Base-by-base conservation (phyloP, 1,284 basidiomycete genomes). In the Phellinidium pouzarii region DNA sequence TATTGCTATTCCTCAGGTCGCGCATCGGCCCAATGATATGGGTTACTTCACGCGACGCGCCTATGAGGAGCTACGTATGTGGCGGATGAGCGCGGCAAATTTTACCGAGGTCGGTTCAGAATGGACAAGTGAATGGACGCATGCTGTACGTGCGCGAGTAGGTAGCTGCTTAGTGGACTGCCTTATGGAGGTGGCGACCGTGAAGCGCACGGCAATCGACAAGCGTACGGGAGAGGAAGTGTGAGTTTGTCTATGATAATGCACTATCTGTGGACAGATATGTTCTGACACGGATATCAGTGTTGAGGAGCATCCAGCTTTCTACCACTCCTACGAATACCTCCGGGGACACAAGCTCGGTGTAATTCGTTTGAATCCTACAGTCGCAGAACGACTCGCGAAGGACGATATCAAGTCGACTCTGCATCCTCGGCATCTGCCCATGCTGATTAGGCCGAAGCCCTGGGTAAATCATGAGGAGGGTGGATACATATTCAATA, bases 251-350 rank as follows among this genome's bases (percentile, higher is more conserved):
- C 52, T 51, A 34, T 27, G 40, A 5, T 44, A 25, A 48, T 31
- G 54, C 23, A 19, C 27, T 12, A 19, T 27, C 4, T 17, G 0
- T 38, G 14, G 26, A 45, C 47, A 58, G 6, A 3, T 14, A 11
- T 34, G 9, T 34, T 31, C 37, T 50, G 19, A 34, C 25, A 19
- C 17, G 55, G 14, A 12, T 23, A 43, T 12, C 60, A 90, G 87
- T 27, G 71, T 76, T 38, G 94, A 98, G 69, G 72, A 76, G 14
- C 95, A 98, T 61, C 90, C 91, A 0, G 95, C 94, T 0, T 95
- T 99, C 69, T 87, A 83, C 57, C 92, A 97, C 64, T 77, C 83
- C 2, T 97, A 97, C 65, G 94, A 98, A 69, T 97, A 96, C 64
- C 66, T 88, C n/a, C 82, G 91, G 17, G 94, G 95, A 0, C 85